A percentile compares a stretch with the other conserved stretches of the same genome.
These are phyloP conservation scores for Medicago lupulina DNA, from an alignment of 306 rosid genomes.

Conservation along the genomic window DNA sequence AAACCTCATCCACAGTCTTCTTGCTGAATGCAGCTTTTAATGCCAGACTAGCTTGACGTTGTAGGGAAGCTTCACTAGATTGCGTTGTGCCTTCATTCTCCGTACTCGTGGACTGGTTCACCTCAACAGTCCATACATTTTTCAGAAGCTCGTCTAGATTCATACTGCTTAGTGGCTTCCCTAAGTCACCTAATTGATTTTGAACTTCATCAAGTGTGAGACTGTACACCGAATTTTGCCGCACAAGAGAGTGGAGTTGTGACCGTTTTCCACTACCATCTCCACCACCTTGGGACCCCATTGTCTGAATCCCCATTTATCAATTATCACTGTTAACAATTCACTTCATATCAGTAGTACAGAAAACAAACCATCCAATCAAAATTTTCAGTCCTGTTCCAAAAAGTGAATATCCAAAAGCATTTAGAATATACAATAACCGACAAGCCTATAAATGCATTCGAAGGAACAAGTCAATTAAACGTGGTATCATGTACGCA, in stretches of 20 bases:
- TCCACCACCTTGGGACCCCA: slow-evolving; percentile 87
- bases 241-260: slow-evolving; percentile 65
- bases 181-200: slow-evolving; percentile 90
- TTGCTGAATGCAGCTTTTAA: slow-evolving; percentile 77
- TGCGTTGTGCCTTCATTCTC: slow-evolving; percentile 59
- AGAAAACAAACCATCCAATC: slow-evolving; percentile 1
- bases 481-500: slow-evolving; percentile 12
- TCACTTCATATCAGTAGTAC: slow-evolving; percentile 38
- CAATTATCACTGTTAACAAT: slow-evolving; percentile 39
- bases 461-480: slow-evolving; percentile 24
- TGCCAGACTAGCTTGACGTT: slow-evolving; percentile 84
- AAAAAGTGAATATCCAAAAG: background rate
- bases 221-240: slow-evolving; percentile 84
- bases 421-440: slow-evolving; percentile 32
- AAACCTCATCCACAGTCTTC: slow-evolving; percentile 98
- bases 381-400: slow-evolving; percentile 41
- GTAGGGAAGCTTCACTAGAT: slow-evolving; percentile 67
- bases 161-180: slow-evolving; percentile 95
- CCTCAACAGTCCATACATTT: slow-evolving; percentile 90
- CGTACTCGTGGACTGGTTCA: slow-evolving; percentile 59
- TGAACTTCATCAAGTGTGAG: slow-evolving; percentile 97
- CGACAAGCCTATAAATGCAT: slow-evolving; percentile 33
- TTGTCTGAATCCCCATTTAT: slow-evolving; percentile 83
- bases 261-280: slow-evolving; percentile 74
- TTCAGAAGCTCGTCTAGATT: slow-evolving; percentile 97